Base-by-base conservation (phyloP, 2,329 filamentous ascomycete genomes). In the Trichoderma sp. region DNA sequence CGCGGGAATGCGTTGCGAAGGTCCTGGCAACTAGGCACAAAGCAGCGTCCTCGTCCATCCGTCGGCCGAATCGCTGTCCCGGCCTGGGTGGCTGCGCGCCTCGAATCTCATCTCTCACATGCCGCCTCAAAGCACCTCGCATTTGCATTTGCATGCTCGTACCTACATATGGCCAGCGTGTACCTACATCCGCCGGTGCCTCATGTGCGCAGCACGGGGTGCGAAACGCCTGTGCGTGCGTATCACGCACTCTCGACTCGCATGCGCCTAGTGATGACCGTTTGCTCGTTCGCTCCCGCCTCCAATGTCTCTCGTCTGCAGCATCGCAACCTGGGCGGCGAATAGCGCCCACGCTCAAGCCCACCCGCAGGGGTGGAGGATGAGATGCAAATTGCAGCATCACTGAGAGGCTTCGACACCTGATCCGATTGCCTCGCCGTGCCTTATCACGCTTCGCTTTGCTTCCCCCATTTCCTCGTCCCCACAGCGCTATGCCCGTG, bases 401-500 rank as follows among this genome's bases (percentile, higher is more conserved):
- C 51, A 43, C 49, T 24, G 60, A 65, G 24, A 28, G 51, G 21
- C 51, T 43, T 21, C 52, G 54, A 66, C 63, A 51, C 63, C 63
- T 66, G 63, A 49, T 58, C 52, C 39, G 54, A 58, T 66, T 56
- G 61, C 61, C 61, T 65, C 28, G 54, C 54, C 54, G 63, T 55
- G 63, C 63, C 63, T 49, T 49, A 66, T 66, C 63, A 37, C 24
- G 43, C n/a, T 52, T 7, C 59, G 49, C 49, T 65, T 65, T 37
- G 37, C 61, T 32, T 32, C 39, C 63, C 63, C 54, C 63, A 49
- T 49, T 58, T 58, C 63, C 37, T 18, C 32, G 39, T 58, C 63
- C 54, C 63, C 63, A 66, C 63, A 32, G 63, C 63, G 63, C 63
- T 54, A 49, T 66, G 63, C 63, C 63, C 26, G 28, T 66, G 54